A percentile compares a stretch with the other conserved stretches of the same genome.
Evolutionary conservation across 345 rosid genomes (phyloP).

Genomic region (Moricandia moricandioides): DNA sequence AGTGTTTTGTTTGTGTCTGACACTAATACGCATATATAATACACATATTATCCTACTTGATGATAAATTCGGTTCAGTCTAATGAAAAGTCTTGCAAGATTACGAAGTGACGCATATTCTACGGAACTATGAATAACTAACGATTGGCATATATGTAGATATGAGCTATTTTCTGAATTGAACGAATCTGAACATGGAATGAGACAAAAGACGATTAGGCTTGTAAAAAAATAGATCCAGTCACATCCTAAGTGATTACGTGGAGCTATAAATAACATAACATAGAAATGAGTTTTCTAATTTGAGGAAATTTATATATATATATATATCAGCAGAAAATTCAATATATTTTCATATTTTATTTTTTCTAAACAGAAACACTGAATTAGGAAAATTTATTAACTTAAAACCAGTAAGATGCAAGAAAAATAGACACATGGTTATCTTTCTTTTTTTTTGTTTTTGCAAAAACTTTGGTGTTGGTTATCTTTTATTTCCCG

Average conservation of each 20-base stretch:
- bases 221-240: slow-evolving; percentile 11
- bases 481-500: background rate
- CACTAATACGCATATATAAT: slow-evolving; percentile 3
- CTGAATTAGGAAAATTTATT: background rate
- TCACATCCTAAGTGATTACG: slow-evolving; percentile 24
- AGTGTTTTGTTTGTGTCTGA: slow-evolving; percentile 17
- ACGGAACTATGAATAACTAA: slow-evolving; percentile 22
- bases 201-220: slow-evolving; percentile 13
- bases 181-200: slow-evolving; percentile 15
- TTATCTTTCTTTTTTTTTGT: background rate
- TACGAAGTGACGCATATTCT: slow-evolving; percentile 14
- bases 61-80: background rate
- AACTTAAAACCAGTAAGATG: background rate
- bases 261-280: slow-evolving; percentile 13
- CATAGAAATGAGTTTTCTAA: slow-evolving; percentile 15
- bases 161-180: background rate
- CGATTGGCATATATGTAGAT: background rate
- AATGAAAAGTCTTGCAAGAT: slow-evolving; percentile 19
- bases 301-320: background rate
- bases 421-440: background rate
- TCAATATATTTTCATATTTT: background rate
- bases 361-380: background rate
- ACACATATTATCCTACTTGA: background rate
- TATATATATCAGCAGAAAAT: background rate
- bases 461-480: too few species aligned